phyloP scores from a whole-genome alignment of 345 rosid genomes.

The Salix purpurea region DNA sequence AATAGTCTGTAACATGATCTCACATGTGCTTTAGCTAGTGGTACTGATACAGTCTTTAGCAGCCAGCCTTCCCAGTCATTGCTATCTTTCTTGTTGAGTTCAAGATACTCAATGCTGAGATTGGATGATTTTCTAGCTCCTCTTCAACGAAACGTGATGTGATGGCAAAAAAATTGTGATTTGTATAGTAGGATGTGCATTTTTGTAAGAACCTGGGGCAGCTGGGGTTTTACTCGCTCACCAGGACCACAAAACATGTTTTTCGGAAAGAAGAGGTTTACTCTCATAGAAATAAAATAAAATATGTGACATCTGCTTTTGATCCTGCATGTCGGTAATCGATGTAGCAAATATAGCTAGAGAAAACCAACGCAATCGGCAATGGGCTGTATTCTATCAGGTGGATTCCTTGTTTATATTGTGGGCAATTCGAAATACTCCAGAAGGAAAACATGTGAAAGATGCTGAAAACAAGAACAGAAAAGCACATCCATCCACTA shows the following conservation, averaged over 20 bases:
- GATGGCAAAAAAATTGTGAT: no score
- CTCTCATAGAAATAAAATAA: no score
- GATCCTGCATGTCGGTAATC: no score
- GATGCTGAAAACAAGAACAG: conserved; percentile 7
- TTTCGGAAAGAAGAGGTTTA: no score
- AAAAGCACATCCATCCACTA: background rate
- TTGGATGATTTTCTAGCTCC: conserved; percentile 26
- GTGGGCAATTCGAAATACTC: conserved; percentile 28
- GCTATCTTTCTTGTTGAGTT: conserved; percentile 32
- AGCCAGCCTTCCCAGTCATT: conserved; percentile 30
- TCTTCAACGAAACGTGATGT: conserved; percentile 11
- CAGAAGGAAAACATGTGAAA: conserved; percentile 34
- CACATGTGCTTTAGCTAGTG: conserved; percentile 12
- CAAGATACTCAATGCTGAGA: conserved; percentile 40
- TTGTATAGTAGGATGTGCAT: no score
- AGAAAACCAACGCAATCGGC: conserved; percentile 1
- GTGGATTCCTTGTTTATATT: conserved; percentile 12
- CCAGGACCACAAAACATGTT: no score
- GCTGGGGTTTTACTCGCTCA: no score
- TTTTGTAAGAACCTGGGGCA: no score
- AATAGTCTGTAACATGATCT: conserved; percentile 3
- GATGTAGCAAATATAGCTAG: background rate
- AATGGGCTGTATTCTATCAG: conserved; percentile 12
- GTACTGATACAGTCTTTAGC: conserved; percentile 24
- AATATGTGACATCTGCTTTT: no score